Evolutionary conservation across 768 basidiomycete genomes (phyloP).

Genomic region (Phylloporus rhodoxanthus): DNA sequence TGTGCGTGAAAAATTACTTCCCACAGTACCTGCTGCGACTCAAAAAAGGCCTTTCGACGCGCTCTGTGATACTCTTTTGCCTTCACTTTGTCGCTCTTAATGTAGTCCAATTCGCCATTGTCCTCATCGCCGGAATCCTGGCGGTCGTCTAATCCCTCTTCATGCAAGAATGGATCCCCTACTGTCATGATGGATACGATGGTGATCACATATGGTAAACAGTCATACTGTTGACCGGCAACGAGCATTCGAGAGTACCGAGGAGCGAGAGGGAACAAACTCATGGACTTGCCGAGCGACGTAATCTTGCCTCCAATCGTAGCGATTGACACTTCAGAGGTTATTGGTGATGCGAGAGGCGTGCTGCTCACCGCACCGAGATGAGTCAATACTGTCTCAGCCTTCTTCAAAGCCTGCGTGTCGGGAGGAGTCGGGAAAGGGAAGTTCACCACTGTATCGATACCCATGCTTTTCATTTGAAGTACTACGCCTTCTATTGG

Average conservation of each 20-base stretch:
- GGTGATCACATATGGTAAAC: conserved; percentile 85
- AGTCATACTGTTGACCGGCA: conserved; percentile 77
- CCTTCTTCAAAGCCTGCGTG: conserved; percentile 62
- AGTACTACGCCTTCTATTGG: conserved; percentile 95
- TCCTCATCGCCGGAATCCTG: conserved; percentile 38
- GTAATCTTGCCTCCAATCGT: conserved; percentile 66
- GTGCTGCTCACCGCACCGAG: conserved; percentile 70
- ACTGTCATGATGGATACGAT: conserved; percentile 89
- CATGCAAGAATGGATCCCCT: conserved; percentile 92
- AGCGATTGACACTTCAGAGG: conserved; percentile 10
- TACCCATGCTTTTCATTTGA: conserved; percentile 99
- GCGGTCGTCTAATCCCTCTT: conserved; percentile 53
- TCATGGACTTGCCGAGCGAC: conserved; percentile 86
- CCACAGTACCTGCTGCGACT: conserved; percentile 64
- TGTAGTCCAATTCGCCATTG: conserved; percentile 35
- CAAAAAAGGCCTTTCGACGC: conserved; percentile 74
- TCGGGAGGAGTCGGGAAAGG: conserved; percentile 98
- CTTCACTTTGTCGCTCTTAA: conserved; percentile 43
- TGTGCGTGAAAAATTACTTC: not conserved
- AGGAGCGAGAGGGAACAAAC: conserved; percentile 89
- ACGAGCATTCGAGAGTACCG: conserved; percentile 95
- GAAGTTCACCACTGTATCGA: conserved; percentile 93
- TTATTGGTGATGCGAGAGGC: conserved; percentile 19
- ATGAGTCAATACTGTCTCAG: conserved; percentile 73
- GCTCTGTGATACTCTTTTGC: conserved; percentile 54